phyloP scores from a whole-genome alignment of 768 basidiomycete species.

The Mycena haematopus region DNA sequence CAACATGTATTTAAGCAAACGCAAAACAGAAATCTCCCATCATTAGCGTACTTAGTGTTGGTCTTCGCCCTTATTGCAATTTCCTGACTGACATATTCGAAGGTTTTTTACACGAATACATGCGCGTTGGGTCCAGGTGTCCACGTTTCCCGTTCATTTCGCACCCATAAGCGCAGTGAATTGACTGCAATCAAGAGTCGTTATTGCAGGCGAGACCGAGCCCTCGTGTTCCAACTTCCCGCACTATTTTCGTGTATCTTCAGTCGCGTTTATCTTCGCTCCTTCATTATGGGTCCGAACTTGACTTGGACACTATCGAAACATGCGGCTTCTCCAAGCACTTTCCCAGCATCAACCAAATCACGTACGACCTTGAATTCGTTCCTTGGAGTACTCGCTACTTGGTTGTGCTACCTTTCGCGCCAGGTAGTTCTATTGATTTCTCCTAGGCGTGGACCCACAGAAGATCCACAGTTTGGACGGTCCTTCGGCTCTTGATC shows the following conservation, averaged over 20 bases:
- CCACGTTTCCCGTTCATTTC: background rate
- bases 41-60: conserved; percentile 33
- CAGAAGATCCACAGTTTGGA: conserved; percentile 4
- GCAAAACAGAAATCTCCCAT: conserved; percentile 31
- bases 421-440: background rate
- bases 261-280: too few relatives aligned
- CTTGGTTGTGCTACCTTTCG: background rate
- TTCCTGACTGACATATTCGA: background rate
- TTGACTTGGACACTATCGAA: background rate
- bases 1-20: conserved; percentile 62
- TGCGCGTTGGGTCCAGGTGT: background rate
- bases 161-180: background rate
- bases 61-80: background rate
- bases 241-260: too few relatives aligned
- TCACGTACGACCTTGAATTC: background rate
- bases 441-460: conserved; percentile 2
- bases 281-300: background rate
- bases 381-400: background rate
- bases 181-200: background rate
- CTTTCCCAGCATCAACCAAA: background rate
- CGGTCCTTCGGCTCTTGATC: background rate
- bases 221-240: too few relatives aligned
- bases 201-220: too few relatives aligned
- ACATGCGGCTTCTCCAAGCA: background rate
- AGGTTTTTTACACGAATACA: conserved; percentile 15